phyloP scores from a whole-genome alignment of 164 flowering plant genomes.

The Pachysandra terminalis region DNA sequence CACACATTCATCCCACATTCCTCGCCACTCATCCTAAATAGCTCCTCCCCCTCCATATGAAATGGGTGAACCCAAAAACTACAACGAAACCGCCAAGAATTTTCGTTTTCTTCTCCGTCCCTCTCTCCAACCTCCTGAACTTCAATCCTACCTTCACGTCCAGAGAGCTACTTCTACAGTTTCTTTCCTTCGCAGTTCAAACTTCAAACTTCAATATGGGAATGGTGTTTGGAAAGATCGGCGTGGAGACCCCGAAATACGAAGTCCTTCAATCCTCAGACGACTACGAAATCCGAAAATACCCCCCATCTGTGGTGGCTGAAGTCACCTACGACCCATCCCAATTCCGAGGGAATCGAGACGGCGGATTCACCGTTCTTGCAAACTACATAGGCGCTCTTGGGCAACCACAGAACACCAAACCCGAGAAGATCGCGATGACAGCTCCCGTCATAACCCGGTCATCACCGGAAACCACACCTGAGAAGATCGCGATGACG shows the following conservation, averaged over 20 bases:
- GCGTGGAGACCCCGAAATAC: slow-evolving; percentile 72
- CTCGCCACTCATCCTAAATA: slow-evolving; percentile 13
- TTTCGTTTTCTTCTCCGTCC: neutral
- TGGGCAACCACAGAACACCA: slow-evolving; percentile 69
- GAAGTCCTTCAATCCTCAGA: slow-evolving; percentile 41
- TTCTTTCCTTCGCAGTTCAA: neutral
- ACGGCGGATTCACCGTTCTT: slow-evolving; percentile 67
- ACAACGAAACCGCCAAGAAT: neutral
- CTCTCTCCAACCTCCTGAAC: too few relatives aligned
- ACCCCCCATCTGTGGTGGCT: slow-evolving; percentile 61
- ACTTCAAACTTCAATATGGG: slow-evolving; percentile 62
- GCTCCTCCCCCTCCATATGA: too few relatives aligned
- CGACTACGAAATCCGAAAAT: slow-evolving; percentile 76
- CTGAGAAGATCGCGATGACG: slow-evolving; percentile 71
- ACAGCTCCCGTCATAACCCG: slow-evolving; percentile 81
- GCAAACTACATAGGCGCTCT: slow-evolving; percentile 82
- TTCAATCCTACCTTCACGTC: neutral
- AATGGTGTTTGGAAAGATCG: slow-evolving; percentile 63
- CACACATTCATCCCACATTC: slow-evolving; percentile 11
- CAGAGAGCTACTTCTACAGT: neutral
- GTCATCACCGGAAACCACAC: slow-evolving; percentile 5
- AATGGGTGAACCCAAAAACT: too few relatives aligned
- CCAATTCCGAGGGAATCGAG: slow-evolving; percentile 53
- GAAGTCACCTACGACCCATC: slow-evolving; percentile 69
- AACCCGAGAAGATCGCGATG: slow-evolving; percentile 79